These are phyloP conservation scores for Lactarius hatsudake DNA, from an alignment of 768 basidiomycete species.

Conservation along the genomic window DNA sequence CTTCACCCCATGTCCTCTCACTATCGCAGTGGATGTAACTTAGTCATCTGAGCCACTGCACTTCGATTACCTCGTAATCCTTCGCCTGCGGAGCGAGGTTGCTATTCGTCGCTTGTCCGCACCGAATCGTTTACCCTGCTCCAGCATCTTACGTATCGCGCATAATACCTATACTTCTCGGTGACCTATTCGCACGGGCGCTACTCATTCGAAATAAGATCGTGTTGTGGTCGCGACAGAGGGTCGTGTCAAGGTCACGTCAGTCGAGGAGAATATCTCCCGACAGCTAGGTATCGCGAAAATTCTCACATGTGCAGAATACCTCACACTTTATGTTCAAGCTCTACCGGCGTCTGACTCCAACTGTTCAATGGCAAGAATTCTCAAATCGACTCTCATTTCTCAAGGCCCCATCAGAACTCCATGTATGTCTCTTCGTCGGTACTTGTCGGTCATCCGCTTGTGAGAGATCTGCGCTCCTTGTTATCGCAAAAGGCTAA, in stretches of 20 bases:
- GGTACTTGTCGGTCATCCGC: not conserved
- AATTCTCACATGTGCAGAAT: not conserved
- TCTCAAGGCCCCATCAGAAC: too few species aligned
- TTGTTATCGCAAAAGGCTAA: not conserved
- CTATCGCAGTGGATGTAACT: not conserved
- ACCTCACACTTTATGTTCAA: not conserved
- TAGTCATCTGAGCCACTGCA: not conserved
- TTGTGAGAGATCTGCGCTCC: not conserved
- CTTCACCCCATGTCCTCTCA: not conserved
- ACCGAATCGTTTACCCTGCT: not conserved
- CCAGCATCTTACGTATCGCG: not conserved
- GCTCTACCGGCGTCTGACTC: not conserved
- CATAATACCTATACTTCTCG: not conserved
- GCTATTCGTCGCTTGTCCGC: not conserved
- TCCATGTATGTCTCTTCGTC: not conserved
- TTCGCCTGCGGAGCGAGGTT: not conserved
- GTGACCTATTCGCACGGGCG: not conserved
- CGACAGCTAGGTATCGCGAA: not conserved
- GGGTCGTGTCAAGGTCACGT: not conserved
- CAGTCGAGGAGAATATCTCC: too few species aligned
- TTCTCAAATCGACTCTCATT: not conserved
- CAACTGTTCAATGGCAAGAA: too few species aligned
- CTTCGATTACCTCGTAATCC: not conserved
- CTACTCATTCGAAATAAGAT: not conserved
- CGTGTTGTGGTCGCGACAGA: not conserved